Evolutionary conservation across 257 asterid genomes (phyloP).

Genomic region (Haberlea rhodopensis): DNA sequence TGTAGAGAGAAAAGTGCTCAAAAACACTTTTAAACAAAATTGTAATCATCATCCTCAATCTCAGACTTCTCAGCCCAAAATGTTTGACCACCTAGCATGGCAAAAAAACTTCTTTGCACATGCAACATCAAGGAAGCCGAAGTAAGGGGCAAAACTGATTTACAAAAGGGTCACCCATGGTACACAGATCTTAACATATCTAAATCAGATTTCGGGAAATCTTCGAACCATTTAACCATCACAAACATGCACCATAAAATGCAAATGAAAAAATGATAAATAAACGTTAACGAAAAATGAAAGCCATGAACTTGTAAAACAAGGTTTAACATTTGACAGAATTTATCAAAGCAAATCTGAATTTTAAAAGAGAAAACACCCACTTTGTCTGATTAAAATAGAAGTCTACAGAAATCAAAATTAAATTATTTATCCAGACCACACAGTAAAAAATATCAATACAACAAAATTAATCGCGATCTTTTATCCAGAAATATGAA

Average conservation of each 20-base stretch:
- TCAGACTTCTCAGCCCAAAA: not conserved
- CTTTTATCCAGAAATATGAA: not conserved
- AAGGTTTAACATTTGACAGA: slow-evolving; percentile 1
- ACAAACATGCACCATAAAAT: slow-evolving; percentile 6
- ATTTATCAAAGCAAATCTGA: slow-evolving; percentile 1
- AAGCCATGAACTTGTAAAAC: not conserved
- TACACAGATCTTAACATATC: not conserved
- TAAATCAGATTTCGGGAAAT: not conserved
- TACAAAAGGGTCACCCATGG: not conserved
- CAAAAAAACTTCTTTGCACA: not conserved
- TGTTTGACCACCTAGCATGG: not conserved
- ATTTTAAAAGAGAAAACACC: not conserved
- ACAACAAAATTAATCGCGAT: not conserved
- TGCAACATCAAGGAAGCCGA: not conserved
- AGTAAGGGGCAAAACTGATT: not conserved
- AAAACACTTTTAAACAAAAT: not conserved
- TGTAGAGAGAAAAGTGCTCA: too few relatives aligned
- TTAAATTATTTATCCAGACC: slow-evolving; percentile 2
- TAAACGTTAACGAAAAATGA: not conserved
- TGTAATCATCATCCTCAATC: not conserved
- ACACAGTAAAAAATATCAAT: not conserved
- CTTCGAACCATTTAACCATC: not conserved
- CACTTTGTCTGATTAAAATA: not conserved
- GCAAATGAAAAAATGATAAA: not conserved
- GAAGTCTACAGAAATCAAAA: not conserved